Evolutionary conservation across 805 yeast species (phyloP).

Genomic region (Candida schatavii): DNA sequence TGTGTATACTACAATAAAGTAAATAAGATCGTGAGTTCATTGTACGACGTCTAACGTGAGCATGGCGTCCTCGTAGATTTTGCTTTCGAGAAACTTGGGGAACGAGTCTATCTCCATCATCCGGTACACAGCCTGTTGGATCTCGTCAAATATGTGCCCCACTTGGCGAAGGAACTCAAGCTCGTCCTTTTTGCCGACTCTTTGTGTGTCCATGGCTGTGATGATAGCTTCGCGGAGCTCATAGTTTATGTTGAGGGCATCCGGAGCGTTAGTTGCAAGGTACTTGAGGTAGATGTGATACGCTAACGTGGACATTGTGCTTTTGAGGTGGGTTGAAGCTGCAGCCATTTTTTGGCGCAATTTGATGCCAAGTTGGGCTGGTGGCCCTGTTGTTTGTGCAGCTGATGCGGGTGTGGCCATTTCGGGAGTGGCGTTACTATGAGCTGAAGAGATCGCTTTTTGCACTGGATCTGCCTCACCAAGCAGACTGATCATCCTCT

Average conservation of each 20-base stretch:
- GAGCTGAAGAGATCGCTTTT: neutral
- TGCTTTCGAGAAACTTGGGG: constrained; percentile 56
- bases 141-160: constrained; percentile 42
- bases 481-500: too few species aligned
- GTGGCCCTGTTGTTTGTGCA: constrained; percentile 9
- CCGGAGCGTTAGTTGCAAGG: constrained; percentile 64
- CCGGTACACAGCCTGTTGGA: constrained; percentile 47
- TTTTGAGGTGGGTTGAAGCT: constrained; percentile 30
- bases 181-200: constrained; percentile 5
- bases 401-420: neutral
- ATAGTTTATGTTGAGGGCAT: constrained; percentile 67
- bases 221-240: constrained; percentile 34
- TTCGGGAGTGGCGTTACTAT: neutral
- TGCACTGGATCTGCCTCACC: too few species aligned
- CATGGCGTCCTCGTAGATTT: constrained; percentile 17
- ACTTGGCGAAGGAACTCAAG: constrained; percentile 3
- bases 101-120: constrained; percentile 74
- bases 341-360: neutral
- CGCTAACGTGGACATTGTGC: constrained; percentile 57
- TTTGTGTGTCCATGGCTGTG: constrained; percentile 22
- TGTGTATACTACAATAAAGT: too few species aligned
- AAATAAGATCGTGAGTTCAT: too few species aligned
- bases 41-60: constrained; percentile 1
- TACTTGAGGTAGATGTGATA: constrained; percentile 66
- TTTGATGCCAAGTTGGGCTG: constrained; percentile 2